These are phyloP conservation scores for Phallus indusiatus DNA, from an alignment of 768 basidiomycete genomes.

Conservation along the genomic window DNA sequence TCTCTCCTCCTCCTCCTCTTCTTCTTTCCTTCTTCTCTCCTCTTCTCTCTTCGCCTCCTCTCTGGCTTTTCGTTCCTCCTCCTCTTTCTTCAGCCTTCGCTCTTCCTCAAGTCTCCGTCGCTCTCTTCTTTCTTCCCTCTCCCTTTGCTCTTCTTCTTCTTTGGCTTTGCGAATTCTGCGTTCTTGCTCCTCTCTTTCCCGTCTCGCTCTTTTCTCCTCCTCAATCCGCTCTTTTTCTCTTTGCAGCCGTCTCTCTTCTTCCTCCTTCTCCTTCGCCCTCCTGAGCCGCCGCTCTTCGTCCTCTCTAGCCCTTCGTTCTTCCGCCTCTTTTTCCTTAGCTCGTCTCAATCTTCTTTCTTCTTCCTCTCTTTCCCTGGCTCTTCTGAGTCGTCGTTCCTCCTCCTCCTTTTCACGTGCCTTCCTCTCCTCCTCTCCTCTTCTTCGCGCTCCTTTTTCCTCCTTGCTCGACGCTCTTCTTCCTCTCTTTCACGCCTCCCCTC, in stretches of 20 bases:
- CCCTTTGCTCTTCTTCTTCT: slow-evolving; percentile 23
- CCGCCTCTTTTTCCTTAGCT: background rate
- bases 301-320: slow-evolving; percentile 1
- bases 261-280: background rate
- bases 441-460: slow-evolving; percentile 17
- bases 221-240: slow-evolving; percentile 18
- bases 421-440: slow-evolving; percentile 21
- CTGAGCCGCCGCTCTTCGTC: background rate
- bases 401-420: background rate
- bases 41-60: slow-evolving; percentile 1
- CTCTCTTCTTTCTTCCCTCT: slow-evolving; percentile 18
- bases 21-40: slow-evolving; percentile 15
- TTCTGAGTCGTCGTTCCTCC: background rate
- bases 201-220: slow-evolving; percentile 17
- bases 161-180: slow-evolving; percentile 5
- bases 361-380: background rate
- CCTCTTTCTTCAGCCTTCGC: slow-evolving; percentile 10
- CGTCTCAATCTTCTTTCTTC: background rate
- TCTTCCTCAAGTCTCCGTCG: background rate
- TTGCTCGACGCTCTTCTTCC: background rate
- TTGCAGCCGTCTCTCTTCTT: background rate
- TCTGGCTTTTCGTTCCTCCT: slow-evolving; percentile 6
- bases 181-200: background rate
- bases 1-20: slow-evolving; percentile 10
- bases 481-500: background rate